Conservation (phyloP, 2,329 filamentous ascomycete species). For the Penicillium crustosum region DNA sequence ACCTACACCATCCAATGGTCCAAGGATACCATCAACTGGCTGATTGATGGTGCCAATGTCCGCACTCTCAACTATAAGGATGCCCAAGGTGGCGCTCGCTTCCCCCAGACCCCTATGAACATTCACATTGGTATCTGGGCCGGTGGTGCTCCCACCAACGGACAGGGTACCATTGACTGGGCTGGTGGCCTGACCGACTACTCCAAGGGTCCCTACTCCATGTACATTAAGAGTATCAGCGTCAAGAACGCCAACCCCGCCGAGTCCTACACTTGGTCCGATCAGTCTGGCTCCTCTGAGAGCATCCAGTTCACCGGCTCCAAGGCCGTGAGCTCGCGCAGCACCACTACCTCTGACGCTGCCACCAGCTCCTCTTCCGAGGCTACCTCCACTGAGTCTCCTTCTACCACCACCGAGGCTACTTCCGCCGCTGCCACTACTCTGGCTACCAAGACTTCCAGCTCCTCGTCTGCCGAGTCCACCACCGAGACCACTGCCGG, state of each 20-base stretch:
- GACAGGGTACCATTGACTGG: slow-evolving; percentile 61
- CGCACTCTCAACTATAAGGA: slow-evolving; percentile 63
- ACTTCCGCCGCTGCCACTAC: slow-evolving; percentile 11
- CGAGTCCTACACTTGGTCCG: slow-evolving; percentile 65
- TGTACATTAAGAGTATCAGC: slow-evolving; percentile 67
- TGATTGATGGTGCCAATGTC: slow-evolving; percentile 60
- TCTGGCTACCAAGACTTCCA: slow-evolving; percentile 12
- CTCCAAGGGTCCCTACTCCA: slow-evolving; percentile 64
- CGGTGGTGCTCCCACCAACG: slow-evolving; percentile 54
- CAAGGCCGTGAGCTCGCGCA: slow-evolving; percentile 10
- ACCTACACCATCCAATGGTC: slow-evolving; percentile 65
- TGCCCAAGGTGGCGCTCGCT: slow-evolving; percentile 58
- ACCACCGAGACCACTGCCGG: slow-evolving; percentile 17
- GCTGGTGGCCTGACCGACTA: slow-evolving; percentile 70
- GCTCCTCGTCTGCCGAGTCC: slow-evolving; percentile 11
- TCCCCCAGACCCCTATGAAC: slow-evolving; percentile 73
- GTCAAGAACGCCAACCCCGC: slow-evolving; percentile 58
- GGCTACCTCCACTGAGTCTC: slow-evolving; percentile 9
- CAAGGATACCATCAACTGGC: slow-evolving; percentile 62
- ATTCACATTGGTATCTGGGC: slow-evolving; percentile 70
- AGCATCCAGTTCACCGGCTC: slow-evolving; percentile 55
- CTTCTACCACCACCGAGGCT: slow-evolving; percentile 15
- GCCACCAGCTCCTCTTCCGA: slow-evolving; percentile 6
- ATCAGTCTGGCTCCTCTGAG: slow-evolving; percentile 60
- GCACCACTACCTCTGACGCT: slow-evolving; percentile 8